phyloP scores from a whole-genome alignment of 192 early-diverging fungal genomes.

The Allomyces arbusculus region DNA sequence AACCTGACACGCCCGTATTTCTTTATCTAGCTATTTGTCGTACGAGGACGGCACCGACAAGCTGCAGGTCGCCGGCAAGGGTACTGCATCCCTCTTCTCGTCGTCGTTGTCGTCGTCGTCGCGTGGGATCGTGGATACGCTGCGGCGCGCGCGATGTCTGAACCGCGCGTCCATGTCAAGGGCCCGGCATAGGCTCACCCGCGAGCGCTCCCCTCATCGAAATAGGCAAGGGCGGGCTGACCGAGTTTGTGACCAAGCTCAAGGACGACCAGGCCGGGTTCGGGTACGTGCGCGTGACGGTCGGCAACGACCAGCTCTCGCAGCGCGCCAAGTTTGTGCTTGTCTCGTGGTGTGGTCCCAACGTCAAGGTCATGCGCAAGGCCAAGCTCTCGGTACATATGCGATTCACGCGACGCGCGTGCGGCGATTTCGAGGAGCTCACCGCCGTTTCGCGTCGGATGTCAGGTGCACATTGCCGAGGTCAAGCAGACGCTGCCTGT shows the following conservation, averaged over 20 bases:
- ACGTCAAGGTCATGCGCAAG: conserved; percentile 53
- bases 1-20: too few relatives aligned
- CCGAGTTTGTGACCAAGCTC: conserved; percentile 35
- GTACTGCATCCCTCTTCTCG: conserved; percentile 2
- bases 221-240: conserved; percentile 31
- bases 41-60: conserved; percentile 20
- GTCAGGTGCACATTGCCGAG: conserved; percentile 47
- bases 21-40: too few relatives aligned
- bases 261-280: conserved; percentile 48
- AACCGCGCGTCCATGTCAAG: too few relatives aligned
- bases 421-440: not conserved
- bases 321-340: conserved; percentile 43
- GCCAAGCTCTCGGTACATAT: conserved; percentile 49
- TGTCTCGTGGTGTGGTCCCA: conserved; percentile 42
- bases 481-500: conserved; percentile 47
- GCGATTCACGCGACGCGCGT: not conserved
- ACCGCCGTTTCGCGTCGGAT: not conserved
- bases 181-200: too few relatives aligned
- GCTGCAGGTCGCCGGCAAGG: conserved; percentile 18
- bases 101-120: too few relatives aligned
- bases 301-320: conserved; percentile 26
- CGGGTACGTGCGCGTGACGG: conserved; percentile 49
- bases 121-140: too few relatives aligned
- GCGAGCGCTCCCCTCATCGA: not conserved
- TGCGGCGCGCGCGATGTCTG: too few relatives aligned